Percentiles rank a stretch among this genome's conserved stretches.
Conservation (phyloP, 495 filamentous ascomycete species). For the Penicillium antarcticum region DNA sequence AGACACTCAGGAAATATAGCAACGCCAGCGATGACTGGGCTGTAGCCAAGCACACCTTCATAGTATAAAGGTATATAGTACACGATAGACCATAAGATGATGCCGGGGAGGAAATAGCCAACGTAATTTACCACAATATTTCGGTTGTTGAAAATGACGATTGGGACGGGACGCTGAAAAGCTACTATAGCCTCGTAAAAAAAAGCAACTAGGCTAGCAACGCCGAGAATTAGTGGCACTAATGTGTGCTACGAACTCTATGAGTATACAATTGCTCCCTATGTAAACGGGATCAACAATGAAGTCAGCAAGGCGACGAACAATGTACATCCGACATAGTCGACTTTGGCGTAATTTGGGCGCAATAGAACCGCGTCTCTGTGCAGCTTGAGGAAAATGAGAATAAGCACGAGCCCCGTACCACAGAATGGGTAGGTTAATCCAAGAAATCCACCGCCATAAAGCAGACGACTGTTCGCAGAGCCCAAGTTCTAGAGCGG, state of each 20-base stretch:
- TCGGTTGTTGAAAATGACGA: conserved; percentile 40
- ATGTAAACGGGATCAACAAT: conserved; percentile 44
- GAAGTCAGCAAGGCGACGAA: conserved; percentile 44
- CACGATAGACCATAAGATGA: conserved; percentile 41
- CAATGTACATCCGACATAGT: conserved; percentile 53
- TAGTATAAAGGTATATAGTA: conserved; percentile 47
- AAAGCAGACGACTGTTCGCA: conserved; percentile 64
- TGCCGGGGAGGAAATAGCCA: conserved; percentile 36
- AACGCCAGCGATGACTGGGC: conserved; percentile 38
- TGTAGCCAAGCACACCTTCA: conserved; percentile 44
- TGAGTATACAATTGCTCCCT: conserved; percentile 43
- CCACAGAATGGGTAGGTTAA: conserved; percentile 52
- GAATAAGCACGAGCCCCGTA: conserved; percentile 34
- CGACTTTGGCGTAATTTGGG: conserved; percentile 32
- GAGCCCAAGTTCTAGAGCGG: conserved; percentile 49
- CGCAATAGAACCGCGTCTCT: too few relatives aligned
- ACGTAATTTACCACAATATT: conserved; percentile 36
- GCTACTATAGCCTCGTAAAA: conserved; percentile 44
- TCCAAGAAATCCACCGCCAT: conserved; percentile 50
- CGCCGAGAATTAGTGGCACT: conserved; percentile 53
- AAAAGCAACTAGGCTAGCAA: conserved; percentile 37
- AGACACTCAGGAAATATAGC: conserved; percentile 45
- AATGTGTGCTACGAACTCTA: conserved; percentile 48
- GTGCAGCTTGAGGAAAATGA: conserved; percentile 32
- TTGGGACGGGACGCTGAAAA: conserved; percentile 40